Evolutionary conservation across 768 basidiomycete genomes (phyloP), one percentile per base, ranked within the genome.

Genomic region (Leucosporidium scottii): DNA sequence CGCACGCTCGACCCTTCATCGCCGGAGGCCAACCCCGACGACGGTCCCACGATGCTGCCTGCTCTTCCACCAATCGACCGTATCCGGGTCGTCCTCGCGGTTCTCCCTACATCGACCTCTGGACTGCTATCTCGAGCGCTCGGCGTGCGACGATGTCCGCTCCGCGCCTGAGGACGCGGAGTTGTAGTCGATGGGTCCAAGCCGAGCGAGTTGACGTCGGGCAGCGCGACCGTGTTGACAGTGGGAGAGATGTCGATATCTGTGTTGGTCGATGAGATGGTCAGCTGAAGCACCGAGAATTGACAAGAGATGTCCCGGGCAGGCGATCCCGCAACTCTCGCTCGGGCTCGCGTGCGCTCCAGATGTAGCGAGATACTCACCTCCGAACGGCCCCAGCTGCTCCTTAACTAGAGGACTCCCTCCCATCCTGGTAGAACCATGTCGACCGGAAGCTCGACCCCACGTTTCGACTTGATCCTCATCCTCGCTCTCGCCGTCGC

Each of bases 221-320:
- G 71, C 2, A 68, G 65, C 3, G 30, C 59, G 27, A 63, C 25
- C 1, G 39, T 68, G 0, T 23, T 27, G 13, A 28, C 2, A 1
- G 58, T 50, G 1, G 71, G 71, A 0, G 71, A 72, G 18, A 72
- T 28, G n/a, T 72, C 71, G 59, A 72, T 61, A 6, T 72, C 71
- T 68, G 55, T 8, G 50, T 15, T 34, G 31, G 20, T 23, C 34
- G n/a, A 15, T 18, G 34, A 44, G 8, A 44, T 17, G 39, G 39
- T 44, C 39, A 44, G 39, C 39, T 44, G 2, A 44, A 5, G 5
- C 34, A 5, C 10, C 10, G 34, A 34, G 39, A 6, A 6, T 44
- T 44, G 39, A 44, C 39, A 13, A 44, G 39, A 20, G 56, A 18
- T 34, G 56, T 20, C 20, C 30, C 30, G 55, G 34, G 4, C 3